These are phyloP conservation scores for Hypoxylon rubiginosum DNA, from an alignment of 2,329 filamentous ascomycete species.

Conservation along the genomic window DNA sequence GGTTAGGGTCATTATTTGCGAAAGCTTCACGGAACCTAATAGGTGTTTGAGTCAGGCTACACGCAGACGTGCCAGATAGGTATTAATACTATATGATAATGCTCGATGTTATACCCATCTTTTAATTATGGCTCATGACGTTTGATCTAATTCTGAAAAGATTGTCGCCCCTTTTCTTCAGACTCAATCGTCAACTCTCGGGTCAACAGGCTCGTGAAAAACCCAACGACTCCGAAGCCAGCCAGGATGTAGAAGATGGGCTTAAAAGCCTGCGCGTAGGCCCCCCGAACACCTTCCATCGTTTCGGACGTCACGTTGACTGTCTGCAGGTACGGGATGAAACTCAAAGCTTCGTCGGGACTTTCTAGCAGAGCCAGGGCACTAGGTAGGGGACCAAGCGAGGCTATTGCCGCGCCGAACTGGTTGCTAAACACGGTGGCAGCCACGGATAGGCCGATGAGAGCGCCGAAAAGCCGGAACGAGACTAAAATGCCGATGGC, in stretches of 20 bases:
- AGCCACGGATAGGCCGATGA: background rate
- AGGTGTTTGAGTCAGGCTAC: no score
- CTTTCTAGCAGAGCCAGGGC: background rate
- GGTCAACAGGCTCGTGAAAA: background rate
- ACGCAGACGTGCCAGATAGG: no score
- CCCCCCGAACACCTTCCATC: background rate
- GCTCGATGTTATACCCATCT: background rate
- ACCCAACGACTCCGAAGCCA: background rate
- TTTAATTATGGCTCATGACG: background rate
- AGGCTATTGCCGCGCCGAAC: background rate
- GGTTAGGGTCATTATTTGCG: no score
- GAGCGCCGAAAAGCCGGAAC: background rate
- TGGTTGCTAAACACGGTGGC: background rate
- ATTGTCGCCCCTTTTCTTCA: background rate
- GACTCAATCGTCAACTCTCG: conserved; percentile 1
- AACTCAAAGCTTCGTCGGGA: background rate
- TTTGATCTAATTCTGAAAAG: background rate
- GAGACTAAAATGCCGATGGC: conserved; percentile 1
- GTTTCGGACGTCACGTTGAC: background rate
- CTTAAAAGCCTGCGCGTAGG: background rate
- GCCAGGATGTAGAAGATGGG: conserved; percentile 3
- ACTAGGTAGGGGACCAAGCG: background rate
- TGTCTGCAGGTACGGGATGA: background rate
- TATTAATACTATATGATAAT: background rate
- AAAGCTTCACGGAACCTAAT: no score